Evolutionary conservation across 371 early-diverging fungal genomes (phyloP), one percentile per base, ranked within the genome.

Genomic region (Apophysomyces sp.): DNA sequence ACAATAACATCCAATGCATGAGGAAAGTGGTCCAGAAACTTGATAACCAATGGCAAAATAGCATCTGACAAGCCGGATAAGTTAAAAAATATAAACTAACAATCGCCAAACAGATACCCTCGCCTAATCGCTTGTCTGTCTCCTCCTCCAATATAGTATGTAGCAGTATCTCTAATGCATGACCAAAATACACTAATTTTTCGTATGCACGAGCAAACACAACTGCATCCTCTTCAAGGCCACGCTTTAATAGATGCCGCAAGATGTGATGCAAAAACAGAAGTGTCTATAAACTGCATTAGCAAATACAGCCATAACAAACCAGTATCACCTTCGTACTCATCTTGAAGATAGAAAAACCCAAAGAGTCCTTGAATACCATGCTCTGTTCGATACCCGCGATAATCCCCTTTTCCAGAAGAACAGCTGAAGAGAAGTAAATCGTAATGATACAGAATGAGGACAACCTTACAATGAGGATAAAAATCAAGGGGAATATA

Each of bases 111-210:
- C n/a, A 2, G 30, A n/a, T 61, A 60, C 61, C 57, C 11, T 60
- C 41, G 7, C 39, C 52, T 32, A 52, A 29, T 27, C 62, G 53
- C 21, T 60, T 58, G 30, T 64, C 83, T 3, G 90, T 87, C 66
- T 94, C 94, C 37, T 89, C 89, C 65, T 94, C 95, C 29, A 94
- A 67, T 3, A 91, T 89, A 11, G 86, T 85, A 66, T 96, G 94
- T 28, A 95, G 69, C 27, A 96, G 68, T 13, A 96, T 85, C 63
- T 94, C 96, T 5, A 96, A 66, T 11, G 91, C 86, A 74, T 94
- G 94, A 26, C 86, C 81, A 73, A 92, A 94, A 68, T 94, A 96
- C 8, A 86, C 84, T 27, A 90, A 74, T 15, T 83, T 73, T 52
- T 84, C 81, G 64, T 88, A 94, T 29, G 84, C 71, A 31, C 71